Evolutionary conservation across 495 filamentous ascomycete genomes (phyloP), one percentile per base, ranked within the genome.

Genomic region (Recurvomyces mirabilis): DNA sequence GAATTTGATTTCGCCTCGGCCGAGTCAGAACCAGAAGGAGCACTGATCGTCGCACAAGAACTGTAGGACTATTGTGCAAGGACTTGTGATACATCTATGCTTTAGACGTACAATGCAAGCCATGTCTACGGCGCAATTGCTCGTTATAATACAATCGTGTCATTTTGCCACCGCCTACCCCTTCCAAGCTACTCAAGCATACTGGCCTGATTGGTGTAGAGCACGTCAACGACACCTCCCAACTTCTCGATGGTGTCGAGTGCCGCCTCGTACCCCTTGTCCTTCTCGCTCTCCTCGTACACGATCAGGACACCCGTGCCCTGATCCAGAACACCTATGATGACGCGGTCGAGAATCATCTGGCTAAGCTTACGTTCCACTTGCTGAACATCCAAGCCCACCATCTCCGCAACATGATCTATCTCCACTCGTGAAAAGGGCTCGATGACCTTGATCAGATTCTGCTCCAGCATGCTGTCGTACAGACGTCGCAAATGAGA

Each of bases 291-390:
- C 75, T 96, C 91, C 54, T 98, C 91, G 56, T 81, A 98, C 46
- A 98, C 84, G 62, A 94, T 94, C 65, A 98, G 69, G 63, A 93
- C 96, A 6, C 89, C 87, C 11, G 86, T 83, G n/a, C 93, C 91
- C 61, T 98, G 93, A 65, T 98, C 91, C 58, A 98, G 68, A 41
- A 98, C 91, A 21, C 91, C 91, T 38, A 94, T 84, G 62, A 98
- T 95, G 45, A 95, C 86, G 71, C 94, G 94, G 65, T 98, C 91
- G 46, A 98, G 71, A 56, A 98, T 98, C 91, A 98, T 98, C 72
- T 96, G 91, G 22, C 82, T 87, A 29, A 98, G 74, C 72, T 98
- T 98, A 55, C 87, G 77, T 72, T 98, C 91, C 52, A 98, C 91
- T 68, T 95, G 89, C 66, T 86, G 82, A 33, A 83, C 93, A 57